These are phyloP conservation scores for Exophiala bonariae DNA, from an alignment of 2,329 filamentous ascomycete species.

Conservation along the genomic window DNA sequence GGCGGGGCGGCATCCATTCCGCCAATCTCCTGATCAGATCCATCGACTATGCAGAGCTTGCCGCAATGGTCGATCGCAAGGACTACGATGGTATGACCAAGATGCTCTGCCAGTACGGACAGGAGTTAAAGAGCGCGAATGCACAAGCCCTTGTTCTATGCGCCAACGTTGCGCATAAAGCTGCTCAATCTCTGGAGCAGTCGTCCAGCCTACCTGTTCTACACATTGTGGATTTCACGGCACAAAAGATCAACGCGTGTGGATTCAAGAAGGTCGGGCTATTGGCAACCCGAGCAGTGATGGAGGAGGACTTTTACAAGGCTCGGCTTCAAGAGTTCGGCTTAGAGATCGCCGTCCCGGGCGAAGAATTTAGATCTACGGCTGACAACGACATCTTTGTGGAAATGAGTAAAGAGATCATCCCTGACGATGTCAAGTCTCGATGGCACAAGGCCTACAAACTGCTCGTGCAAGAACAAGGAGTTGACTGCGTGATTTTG, in stretches of 20 bases:
- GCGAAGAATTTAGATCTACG: neutral
- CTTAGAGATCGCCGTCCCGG: conserved; percentile 13
- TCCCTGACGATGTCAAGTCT: conserved; percentile 2
- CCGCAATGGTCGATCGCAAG: neutral
- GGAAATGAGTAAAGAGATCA: conserved; percentile 9
- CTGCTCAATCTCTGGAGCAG: conserved; percentile 8
- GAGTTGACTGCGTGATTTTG: conserved; percentile 12
- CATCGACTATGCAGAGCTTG: conserved; percentile 15
- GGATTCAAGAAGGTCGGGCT: conserved; percentile 13
- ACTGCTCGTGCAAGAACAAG: conserved; percentile 1
- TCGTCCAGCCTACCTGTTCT: conserved; percentile 9
- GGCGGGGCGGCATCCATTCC: conserved; percentile 15
- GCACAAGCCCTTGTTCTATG: conserved; percentile 12
- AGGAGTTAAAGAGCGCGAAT: conserved; percentile 8
- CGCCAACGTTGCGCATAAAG: conserved; percentile 17
- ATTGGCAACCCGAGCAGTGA: conserved; percentile 13
- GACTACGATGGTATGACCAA: conserved; percentile 11
- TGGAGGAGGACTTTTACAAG: conserved; percentile 21
- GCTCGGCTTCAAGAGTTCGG: conserved; percentile 8
- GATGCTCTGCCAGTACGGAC: conserved; percentile 3
- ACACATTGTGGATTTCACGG: conserved; percentile 19
- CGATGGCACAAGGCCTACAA: conserved; percentile 1
- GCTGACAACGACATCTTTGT: conserved; percentile 12
- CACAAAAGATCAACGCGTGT: neutral
- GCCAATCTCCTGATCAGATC: conserved; percentile 13